Conservation (phyloP, 805 yeast genomes). For the Lipomyces starkeyi region DNA sequence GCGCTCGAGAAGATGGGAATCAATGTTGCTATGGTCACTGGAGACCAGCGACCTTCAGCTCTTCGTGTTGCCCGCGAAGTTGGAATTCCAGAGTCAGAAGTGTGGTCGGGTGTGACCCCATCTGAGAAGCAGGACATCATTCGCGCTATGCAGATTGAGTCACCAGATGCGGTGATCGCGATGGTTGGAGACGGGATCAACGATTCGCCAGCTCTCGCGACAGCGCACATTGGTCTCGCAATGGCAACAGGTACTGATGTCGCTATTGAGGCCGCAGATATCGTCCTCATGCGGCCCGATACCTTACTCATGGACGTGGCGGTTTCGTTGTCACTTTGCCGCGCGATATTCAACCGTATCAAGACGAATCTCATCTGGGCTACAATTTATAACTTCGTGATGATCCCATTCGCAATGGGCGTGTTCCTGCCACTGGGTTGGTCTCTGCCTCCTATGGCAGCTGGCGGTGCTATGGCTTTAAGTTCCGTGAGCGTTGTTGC, state of each 20-base stretch:
- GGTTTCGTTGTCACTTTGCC: slow-evolving; percentile 69
- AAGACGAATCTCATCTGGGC: slow-evolving; percentile 88
- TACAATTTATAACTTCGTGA: slow-evolving; percentile 75
- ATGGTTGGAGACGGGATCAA: slow-evolving; percentile 98
- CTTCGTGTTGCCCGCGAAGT: slow-evolving; percentile 65
- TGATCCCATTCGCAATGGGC: slow-evolving; percentile 98
- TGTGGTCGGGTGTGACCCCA: slow-evolving; percentile 80
- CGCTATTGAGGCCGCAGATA: slow-evolving; percentile 96
- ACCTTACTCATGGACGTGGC: slow-evolving; percentile 49
- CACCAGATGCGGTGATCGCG: slow-evolving; percentile 55
- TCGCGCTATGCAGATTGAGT: slow-evolving; percentile 55
- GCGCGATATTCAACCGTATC: slow-evolving; percentile 72
- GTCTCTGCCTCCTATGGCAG: slow-evolving; percentile 80
- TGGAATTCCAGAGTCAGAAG: slow-evolving; percentile 67
- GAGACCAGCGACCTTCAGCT: slow-evolving; percentile 75
- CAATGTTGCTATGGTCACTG: slow-evolving; percentile 85
- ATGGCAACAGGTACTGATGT: slow-evolving; percentile 93
- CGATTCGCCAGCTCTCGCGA: slow-evolving; percentile 94
- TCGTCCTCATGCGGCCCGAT: slow-evolving; percentile 64
- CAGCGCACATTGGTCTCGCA: slow-evolving; percentile 89
- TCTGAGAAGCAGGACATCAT: slow-evolving; percentile 75
- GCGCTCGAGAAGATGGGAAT: slow-evolving; percentile 60
- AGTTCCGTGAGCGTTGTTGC: slow-evolving; percentile 88
- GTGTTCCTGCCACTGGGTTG: slow-evolving; percentile 77
- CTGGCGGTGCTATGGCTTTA: slow-evolving; percentile 92